Evolutionary conservation across 2,329 filamentous ascomycete genomes (phyloP).

Genomic region (Lecanosticta acicola): DNA sequence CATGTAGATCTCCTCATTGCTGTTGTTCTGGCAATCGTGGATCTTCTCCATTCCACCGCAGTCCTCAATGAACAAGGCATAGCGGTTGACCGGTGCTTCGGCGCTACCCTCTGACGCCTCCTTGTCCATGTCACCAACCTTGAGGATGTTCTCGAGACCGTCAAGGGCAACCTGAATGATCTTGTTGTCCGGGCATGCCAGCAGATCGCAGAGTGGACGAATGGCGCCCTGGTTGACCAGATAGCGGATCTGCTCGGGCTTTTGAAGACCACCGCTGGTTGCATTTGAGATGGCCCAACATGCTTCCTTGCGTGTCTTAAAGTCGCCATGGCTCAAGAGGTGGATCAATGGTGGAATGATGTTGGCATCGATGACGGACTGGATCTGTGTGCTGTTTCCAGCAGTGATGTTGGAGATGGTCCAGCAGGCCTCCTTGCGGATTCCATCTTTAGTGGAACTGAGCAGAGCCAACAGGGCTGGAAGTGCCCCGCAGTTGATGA

Average conservation of each 20-base stretch:
- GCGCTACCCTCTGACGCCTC: slow-evolving; percentile 69
- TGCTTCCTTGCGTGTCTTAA: slow-evolving; percentile 98
- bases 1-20: slow-evolving; percentile 99
- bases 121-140: slow-evolving; percentile 98
- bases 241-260: slow-evolving; percentile 97
- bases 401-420: slow-evolving; percentile 99
- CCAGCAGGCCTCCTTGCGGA: slow-evolving; percentile 99
- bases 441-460: slow-evolving; percentile 96
- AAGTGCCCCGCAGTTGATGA: slow-evolving; percentile 95
- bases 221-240: slow-evolving; percentile 91
- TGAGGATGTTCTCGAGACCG: slow-evolving; percentile 97
- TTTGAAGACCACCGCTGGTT: slow-evolving; percentile 93
- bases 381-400: slow-evolving; percentile 95
- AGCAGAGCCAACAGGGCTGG: slow-evolving; percentile 88
- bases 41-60: slow-evolving; percentile 99
- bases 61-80: slow-evolving; percentile 96
- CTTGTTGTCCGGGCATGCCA: slow-evolving; percentile 97
- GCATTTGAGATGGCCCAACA: slow-evolving; percentile 99
- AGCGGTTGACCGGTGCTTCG: slow-evolving; percentile 81
- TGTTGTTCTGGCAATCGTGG: slow-evolving; percentile 99
- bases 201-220: slow-evolving; percentile 90
- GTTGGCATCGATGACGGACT: slow-evolving; percentile 91
- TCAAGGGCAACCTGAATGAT: slow-evolving; percentile 98
- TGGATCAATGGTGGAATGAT: slow-evolving; percentile 96
- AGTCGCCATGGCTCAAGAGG: slow-evolving; percentile 89